Percentiles rank a stretch among this genome's conserved stretches.
These are phyloP conservation scores for Cynara cardunculus DNA, from an alignment of 129 eudicot species.

Conservation along the genomic window DNA sequence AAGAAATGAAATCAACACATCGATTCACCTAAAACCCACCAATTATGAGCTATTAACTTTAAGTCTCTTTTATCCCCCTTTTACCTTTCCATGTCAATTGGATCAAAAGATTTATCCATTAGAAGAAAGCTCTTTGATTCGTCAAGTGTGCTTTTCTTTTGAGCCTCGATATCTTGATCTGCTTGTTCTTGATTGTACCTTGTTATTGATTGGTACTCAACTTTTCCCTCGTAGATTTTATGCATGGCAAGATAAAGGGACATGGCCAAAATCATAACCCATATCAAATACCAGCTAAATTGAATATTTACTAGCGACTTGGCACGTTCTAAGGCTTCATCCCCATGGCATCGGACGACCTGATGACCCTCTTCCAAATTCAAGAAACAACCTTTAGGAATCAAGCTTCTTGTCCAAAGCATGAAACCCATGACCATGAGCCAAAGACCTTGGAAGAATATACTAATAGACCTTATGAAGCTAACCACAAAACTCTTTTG, in stretches of 20 bases:
- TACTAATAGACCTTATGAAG: slow-evolving; percentile 65
- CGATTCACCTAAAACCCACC: neutral
- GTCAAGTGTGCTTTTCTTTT: slow-evolving; percentile 26
- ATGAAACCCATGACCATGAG: slow-evolving; percentile 84
- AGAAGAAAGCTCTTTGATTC: slow-evolving; percentile 45
- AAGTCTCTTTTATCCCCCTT: neutral
- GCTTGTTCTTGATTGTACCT: slow-evolving; percentile 34
- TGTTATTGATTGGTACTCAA: slow-evolving; percentile 44
- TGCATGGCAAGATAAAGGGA: slow-evolving; percentile 45
- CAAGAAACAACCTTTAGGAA: slow-evolving; percentile 84
- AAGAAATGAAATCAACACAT: slow-evolving; percentile 14
- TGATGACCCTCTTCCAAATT: slow-evolving; percentile 75
- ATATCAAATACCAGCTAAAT: slow-evolving; percentile 80
- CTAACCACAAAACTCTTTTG: slow-evolving; percentile 49
- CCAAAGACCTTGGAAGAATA: slow-evolving; percentile 84
- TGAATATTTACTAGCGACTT: slow-evolving; percentile 74
- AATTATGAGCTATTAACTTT: neutral
- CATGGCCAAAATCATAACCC: slow-evolving; percentile 43
- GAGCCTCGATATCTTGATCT: slow-evolving; percentile 68
- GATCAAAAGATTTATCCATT: slow-evolving; percentile 41
- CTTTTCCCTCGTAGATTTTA: slow-evolving; percentile 37
- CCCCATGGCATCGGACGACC: slow-evolving; percentile 67
- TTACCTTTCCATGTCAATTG: slow-evolving; percentile 77
- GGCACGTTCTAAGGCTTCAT: slow-evolving; percentile 68
- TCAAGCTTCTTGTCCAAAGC: slow-evolving; percentile 71